Percentiles rank a stretch among this genome's conserved stretches.
Conservation (phyloP, 257 asterid species). For the Solanum peruvianum region DNA sequence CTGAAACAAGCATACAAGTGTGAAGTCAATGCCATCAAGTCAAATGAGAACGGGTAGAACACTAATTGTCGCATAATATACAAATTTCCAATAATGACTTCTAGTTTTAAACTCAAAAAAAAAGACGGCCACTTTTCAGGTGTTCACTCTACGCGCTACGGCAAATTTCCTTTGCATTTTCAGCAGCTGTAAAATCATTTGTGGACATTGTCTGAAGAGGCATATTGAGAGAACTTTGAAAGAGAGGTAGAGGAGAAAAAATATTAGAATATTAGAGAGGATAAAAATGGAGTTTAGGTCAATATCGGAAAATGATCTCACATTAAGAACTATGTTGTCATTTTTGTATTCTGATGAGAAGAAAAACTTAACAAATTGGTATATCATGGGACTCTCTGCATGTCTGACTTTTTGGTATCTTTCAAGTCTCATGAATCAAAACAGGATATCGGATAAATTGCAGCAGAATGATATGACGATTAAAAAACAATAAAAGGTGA, state of each 20-base stretch:
- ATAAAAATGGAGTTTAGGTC: not conserved
- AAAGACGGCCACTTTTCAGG: not conserved
- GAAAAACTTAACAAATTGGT: not conserved
- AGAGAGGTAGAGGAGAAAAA: not conserved
- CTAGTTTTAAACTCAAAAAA: not conserved
- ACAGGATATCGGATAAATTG: not conserved
- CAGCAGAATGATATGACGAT: not conserved
- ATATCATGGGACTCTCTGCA: not conserved
- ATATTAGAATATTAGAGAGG: not conserved
- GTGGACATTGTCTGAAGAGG: not conserved
- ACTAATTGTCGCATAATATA: not conserved
- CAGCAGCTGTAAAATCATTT: not conserved
- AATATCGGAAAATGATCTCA: not conserved
- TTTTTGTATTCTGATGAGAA: not conserved
- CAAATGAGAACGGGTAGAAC: not conserved
- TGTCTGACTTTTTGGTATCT: not conserved
- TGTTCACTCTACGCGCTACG: not conserved
- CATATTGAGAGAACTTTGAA: not conserved
- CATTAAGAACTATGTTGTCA: not conserved
- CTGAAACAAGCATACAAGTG: constrained; percentile 7
- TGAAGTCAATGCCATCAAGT: not conserved
- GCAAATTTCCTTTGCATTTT: not conserved
- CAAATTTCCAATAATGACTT: not conserved
- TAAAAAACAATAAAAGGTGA: not conserved
- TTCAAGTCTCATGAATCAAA: not conserved